Evolutionary conservation across 352 stramenopile genomes (phyloP), one percentile per base, ranked within the genome.

Genomic region (Stramenopiles sp.): DNA sequence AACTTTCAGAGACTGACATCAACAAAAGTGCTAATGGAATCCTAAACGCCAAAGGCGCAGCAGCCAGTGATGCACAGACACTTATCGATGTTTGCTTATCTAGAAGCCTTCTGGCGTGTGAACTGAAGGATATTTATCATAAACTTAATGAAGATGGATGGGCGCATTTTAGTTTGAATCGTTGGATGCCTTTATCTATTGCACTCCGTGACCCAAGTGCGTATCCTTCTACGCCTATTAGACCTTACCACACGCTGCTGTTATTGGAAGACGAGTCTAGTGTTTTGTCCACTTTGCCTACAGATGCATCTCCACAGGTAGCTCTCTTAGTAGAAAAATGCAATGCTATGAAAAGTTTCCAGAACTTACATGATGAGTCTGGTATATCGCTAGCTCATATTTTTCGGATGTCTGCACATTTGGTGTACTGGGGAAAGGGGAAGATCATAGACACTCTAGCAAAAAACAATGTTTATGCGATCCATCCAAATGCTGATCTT

Each of bases 391-490:
- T 93, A 82, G 88, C 92, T 55, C 90, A 93, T 44, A 75, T 94
- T 8, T 94, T 93, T 83, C 88, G 90, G 25, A 85, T 94, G 22
- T 86, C 89, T 0, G 90, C 90, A 71, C 90, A 94, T 84, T 85
- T 94, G 7, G 88, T 92, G 0, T 92, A 92, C 82, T 94, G 90
- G 90, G 90, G 90, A 32, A 90, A 88, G 76, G 90, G 87, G 0
- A 86, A 88, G 22, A 87, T 94, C 30, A 86, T 94, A 71, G 90
- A 94, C 55, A 89, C 89, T 1, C 89, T 94, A 82, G 92, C 90
- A 0, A 85, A 93, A 81, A 89, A 93, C 84, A 94, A 93, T 78
- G 90, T 93, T 80, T 94, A 94, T 80, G 89, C 93, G 83, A 89
- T 93, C 27, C 86, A 88, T 76, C 81, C 88, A 0, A 87, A 88